Evolutionary conservation across 768 basidiomycete species (phyloP), one percentile per base, ranked within the genome.

Genomic region (Podaxis pistillaris): DNA sequence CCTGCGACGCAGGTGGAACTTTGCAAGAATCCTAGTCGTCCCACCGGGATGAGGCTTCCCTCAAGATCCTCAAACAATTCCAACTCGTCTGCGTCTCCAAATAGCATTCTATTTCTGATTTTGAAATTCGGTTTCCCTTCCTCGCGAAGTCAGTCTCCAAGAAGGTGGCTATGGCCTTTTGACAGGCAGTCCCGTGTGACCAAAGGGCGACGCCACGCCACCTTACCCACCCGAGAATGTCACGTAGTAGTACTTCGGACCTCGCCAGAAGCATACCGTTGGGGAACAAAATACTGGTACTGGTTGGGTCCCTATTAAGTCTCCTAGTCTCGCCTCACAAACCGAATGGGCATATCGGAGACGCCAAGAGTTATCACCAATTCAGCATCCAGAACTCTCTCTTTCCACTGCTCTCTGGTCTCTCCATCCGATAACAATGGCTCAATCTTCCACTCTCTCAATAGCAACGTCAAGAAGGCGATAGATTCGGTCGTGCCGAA

Each of bases 401-500:
- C 55, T 26, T 64, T 66, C 81, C 79, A 82, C 24, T 68, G 64
- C 36, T 73, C 73, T 65, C 71, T 71, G 51, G 75, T 83, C 72
- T 80, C 79, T 7, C 74, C 74, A 0, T 65, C 44, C 13, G 71
- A 65, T 28, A 85, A 68, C n/a, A 78, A 58, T 1, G 83, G 82
- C 56, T 82, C 78, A 11, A 87, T 68, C 30, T 71, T 76, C 80
- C 80, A 87, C 50, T 86, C 85, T 17, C 82, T 75, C 22, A 86
- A 69, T 7, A 86, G 67, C 66, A 76, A 71, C 1, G 83, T 76
- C 19, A 87, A 75, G 74, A 87, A 83, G 54, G 77, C 79, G 17
- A 86, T 78, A 1, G 78, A 75, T 67, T 87, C 84, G 0, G 75
- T 78, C 0, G 77, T 75, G 2, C 86, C 83, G 65, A 88, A 87